Conservation (phyloP, 345 rosid genomes). For the Ricinus communis region DNA sequence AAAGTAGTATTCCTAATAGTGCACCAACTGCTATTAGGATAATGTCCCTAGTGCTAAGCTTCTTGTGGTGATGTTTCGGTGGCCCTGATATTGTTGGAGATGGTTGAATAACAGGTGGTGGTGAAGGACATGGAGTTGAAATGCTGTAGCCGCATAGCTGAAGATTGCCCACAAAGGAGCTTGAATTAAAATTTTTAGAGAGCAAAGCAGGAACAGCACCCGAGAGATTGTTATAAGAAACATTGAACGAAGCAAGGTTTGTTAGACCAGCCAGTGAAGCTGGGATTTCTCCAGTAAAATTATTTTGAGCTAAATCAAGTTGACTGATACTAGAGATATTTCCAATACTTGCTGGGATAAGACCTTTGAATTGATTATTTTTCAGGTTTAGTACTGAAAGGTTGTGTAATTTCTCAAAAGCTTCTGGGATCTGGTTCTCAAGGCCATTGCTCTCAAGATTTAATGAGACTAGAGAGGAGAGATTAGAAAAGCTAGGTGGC, state of each 20-base stretch:
- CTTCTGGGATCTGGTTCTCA: constrained; percentile 47
- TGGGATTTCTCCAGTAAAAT: constrained; percentile 73
- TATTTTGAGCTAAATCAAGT: constrained; percentile 68
- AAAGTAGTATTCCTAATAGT: constrained; percentile 56
- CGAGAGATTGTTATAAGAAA: constrained; percentile 81
- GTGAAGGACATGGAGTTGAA: constrained; percentile 59
- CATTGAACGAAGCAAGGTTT: constrained; percentile 73
- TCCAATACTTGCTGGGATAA: constrained; percentile 55
- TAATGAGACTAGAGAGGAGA: constrained; percentile 52
- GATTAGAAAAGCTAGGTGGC: constrained; percentile 54
- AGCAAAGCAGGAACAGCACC: constrained; percentile 73
- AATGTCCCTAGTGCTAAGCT: constrained; percentile 65
- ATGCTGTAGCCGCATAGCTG: constrained; percentile 86
- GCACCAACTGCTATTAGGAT: constrained; percentile 72
- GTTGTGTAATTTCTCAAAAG: constrained; percentile 48
- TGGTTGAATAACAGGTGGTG: constrained; percentile 44
- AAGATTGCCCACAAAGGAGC: constrained; percentile 76
- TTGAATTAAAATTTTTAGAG: constrained; percentile 75
- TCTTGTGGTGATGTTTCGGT: constrained; percentile 31
- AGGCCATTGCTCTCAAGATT: constrained; percentile 59
- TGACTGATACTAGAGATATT: constrained; percentile 51
- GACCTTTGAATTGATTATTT: constrained; percentile 57
- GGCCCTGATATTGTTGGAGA: constrained; percentile 50
- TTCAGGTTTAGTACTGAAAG: constrained; percentile 61
- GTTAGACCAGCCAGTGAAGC: constrained; percentile 48